Evolutionary conservation across 1,139 yeast species (phyloP).

Genomic region (Zygosaccharomyces sapae): DNA sequence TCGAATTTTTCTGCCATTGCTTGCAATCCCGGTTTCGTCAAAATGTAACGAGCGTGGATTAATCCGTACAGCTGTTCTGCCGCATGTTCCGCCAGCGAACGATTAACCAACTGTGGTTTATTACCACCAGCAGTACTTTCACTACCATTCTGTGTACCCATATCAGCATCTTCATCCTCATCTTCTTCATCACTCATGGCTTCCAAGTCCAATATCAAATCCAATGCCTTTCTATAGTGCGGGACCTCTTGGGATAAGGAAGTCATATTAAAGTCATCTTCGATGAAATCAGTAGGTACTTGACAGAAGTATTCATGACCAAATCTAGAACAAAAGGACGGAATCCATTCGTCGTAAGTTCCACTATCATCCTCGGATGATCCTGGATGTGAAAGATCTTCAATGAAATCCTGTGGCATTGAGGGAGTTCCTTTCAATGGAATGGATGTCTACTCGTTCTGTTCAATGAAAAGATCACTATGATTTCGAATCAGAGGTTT

Average conservation of each 20-base stretch:
- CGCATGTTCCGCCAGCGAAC: constrained; percentile 73
- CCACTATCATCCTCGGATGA: constrained; percentile 34
- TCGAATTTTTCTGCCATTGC: constrained; percentile 96
- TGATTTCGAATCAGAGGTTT: neutral
- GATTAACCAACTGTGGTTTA: constrained; percentile 37
- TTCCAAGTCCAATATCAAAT: constrained; percentile 83
- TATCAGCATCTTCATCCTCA: constrained; percentile 23
- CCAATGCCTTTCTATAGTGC: constrained; percentile 86
- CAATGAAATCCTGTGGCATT: constrained; percentile 27
- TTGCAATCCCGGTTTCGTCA: constrained; percentile 85
- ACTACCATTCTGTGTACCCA: constrained; percentile 16
- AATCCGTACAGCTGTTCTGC: constrained; percentile 91
- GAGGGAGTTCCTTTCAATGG: neutral
- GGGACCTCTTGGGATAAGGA: constrained; percentile 86
- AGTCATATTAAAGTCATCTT: constrained; percentile 92
- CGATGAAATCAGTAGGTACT: constrained; percentile 87
- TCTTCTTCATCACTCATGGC: constrained; percentile 49
- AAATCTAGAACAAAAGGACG: constrained; percentile 77
- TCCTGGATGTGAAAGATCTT: constrained; percentile 20
- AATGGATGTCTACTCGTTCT: neutral
- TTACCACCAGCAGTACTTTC: constrained; percentile 9
- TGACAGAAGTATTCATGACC: constrained; percentile 95
- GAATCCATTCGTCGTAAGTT: constrained; percentile 72
- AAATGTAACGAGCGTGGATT: constrained; percentile 87
- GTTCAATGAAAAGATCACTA: neutral